Conservation (phyloP, 2,329 filamentous ascomycete genomes). For the Neurospora sp. region DNA sequence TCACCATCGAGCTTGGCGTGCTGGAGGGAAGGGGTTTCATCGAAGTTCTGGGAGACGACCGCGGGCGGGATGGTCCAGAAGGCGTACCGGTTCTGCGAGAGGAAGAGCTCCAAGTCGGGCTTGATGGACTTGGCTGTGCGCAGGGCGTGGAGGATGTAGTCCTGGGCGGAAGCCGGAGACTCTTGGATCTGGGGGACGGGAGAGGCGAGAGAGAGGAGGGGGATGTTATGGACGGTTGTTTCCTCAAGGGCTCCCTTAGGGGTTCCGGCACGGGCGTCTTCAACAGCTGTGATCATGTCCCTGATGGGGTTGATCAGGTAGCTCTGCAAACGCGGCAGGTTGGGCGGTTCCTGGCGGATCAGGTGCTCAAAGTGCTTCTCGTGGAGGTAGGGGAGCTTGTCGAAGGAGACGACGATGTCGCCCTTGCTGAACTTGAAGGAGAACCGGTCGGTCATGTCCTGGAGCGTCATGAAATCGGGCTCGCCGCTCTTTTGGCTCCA, state of each 20-base stretch:
- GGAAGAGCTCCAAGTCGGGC: not conserved
- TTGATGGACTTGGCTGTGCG: not conserved
- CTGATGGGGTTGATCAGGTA: constrained; percentile 16
- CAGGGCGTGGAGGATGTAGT: constrained; percentile 4
- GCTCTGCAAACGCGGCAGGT: constrained; percentile 7
- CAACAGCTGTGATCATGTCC: constrained; percentile 8
- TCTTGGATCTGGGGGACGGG: not conserved
- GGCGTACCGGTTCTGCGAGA: constrained; percentile 17
- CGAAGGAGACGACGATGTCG: constrained; percentile 70
- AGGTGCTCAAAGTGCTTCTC: constrained; percentile 18
- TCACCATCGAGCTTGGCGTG: not conserved
- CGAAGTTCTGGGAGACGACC: not conserved
- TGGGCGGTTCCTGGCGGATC: constrained; percentile 5
- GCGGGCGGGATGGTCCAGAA: constrained; percentile 16
- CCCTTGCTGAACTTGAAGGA: constrained; percentile 83
- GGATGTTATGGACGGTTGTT: not conserved
- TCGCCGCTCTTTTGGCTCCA: constrained; percentile 58
- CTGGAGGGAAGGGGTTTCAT: not conserved
- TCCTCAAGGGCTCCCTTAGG: not conserved
- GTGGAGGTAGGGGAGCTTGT: constrained; percentile 75
- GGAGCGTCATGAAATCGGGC: constrained; percentile 61
- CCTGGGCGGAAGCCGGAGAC: not conserved
- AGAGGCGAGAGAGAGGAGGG: constrained; percentile 1
- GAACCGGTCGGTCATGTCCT: constrained; percentile 65
- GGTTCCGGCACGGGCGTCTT: not conserved